phyloP scores from a whole-genome alignment of 2,329 filamentous ascomycete species.

The Pyrenochaeta sp. region DNA sequence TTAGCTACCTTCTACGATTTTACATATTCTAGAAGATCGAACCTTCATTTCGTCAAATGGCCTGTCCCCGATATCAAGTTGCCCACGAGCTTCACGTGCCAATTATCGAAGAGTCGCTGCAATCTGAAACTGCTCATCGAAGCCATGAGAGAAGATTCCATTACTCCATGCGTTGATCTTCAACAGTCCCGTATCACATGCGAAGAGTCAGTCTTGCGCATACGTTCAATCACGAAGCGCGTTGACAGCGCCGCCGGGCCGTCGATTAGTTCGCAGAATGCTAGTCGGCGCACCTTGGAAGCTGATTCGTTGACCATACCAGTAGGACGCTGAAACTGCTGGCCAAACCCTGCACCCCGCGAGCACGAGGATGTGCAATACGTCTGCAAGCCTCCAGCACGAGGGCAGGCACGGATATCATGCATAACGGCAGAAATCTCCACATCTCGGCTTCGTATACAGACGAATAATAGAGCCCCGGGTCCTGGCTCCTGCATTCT shows the following conservation, averaged over 20 bases:
- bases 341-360: conserved; percentile 23
- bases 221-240: conserved; percentile 2
- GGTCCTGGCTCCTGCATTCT: conserved; percentile 33
- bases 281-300: conserved; percentile 10
- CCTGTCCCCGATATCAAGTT: conserved; percentile 5
- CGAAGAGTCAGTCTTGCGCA: conserved; percentile 9
- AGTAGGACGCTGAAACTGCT: conserved; percentile 26
- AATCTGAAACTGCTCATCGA: conserved; percentile 19
- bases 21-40: conserved; percentile 4
- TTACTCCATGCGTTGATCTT: conserved; percentile 22
- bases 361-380: conserved; percentile 25
- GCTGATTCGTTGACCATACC: conserved; percentile 31
- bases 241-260: conserved; percentile 29
- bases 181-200: conserved; percentile 17
- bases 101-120: conserved; percentile 6
- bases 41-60: not conserved
- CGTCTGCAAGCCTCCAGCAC: conserved; percentile 13
- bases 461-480: conserved; percentile 22
- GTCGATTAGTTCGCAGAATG: conserved; percentile 28
- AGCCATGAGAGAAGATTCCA: conserved; percentile 16
- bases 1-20: not conserved
- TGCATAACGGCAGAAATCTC: conserved; percentile 39
- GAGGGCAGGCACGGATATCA: conserved; percentile 29
- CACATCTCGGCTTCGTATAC: conserved; percentile 29
- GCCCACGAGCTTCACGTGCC: conserved; percentile 11